Evolutionary conservation across 2,329 filamentous ascomycete species (phyloP).

Genomic region (Stachybotrys elegans): DNA sequence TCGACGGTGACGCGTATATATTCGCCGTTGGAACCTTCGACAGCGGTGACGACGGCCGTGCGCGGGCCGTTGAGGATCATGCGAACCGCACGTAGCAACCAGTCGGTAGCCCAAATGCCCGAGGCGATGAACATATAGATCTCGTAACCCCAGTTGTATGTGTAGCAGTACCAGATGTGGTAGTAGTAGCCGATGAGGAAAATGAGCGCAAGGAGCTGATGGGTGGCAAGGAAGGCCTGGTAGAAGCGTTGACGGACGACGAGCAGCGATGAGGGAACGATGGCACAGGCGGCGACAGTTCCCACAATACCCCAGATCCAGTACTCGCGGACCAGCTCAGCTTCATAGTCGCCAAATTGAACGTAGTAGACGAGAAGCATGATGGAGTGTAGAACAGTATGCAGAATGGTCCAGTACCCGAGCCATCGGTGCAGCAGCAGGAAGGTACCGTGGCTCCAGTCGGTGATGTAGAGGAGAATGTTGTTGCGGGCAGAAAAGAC

Average conservation of each 20-base stretch:
- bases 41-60: slow-evolving; percentile 15
- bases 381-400: slow-evolving; percentile 54
- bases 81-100: slow-evolving; percentile 19
- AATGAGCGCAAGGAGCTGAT: slow-evolving; percentile 24
- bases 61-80: slow-evolving; percentile 15
- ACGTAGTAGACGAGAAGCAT: slow-evolving; percentile 23
- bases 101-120: slow-evolving; percentile 25
- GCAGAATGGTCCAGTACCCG: slow-evolving; percentile 70
- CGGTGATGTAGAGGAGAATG: slow-evolving; percentile 26
- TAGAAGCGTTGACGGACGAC: slow-evolving; percentile 23
- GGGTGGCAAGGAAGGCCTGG: slow-evolving; percentile 27
- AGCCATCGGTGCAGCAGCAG: slow-evolving; percentile 32
- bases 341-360: slow-evolving; percentile 14
- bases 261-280: slow-evolving; percentile 20
- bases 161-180: slow-evolving; percentile 28
- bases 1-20: slow-evolving; percentile 26
- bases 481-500: slow-evolving; percentile 31
- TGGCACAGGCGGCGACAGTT: slow-evolving; percentile 18
- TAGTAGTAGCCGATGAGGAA: slow-evolving; percentile 29
- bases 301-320: slow-evolving; percentile 29
- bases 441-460: slow-evolving; percentile 30
- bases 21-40: slow-evolving; percentile 21
- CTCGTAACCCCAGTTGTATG: slow-evolving; percentile 31
- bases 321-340: slow-evolving; percentile 19
- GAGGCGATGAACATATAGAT: slow-evolving; percentile 28